Conservation (phyloP, 2,329 filamentous ascomycete genomes). For the Arthrinium puccinioides region DNA sequence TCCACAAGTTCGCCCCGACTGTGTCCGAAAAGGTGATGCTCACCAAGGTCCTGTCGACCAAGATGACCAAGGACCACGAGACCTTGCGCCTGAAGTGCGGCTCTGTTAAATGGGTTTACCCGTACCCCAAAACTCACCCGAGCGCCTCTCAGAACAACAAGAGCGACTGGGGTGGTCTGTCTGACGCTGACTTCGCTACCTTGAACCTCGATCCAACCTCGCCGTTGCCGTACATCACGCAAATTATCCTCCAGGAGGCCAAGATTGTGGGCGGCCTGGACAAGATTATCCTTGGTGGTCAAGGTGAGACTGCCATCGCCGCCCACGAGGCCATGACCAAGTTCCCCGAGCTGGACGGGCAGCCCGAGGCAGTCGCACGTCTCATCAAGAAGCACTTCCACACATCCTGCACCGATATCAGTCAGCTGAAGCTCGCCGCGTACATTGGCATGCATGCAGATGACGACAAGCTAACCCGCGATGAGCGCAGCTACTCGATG, state of each 20-base stretch:
- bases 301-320: slow-evolving; percentile 12
- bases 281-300: slow-evolving; percentile 11
- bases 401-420: background rate
- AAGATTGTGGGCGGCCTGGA: slow-evolving; percentile 7
- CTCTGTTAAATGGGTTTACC: slow-evolving; percentile 11
- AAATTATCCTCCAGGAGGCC: slow-evolving; percentile 12
- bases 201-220: slow-evolving; percentile 2
- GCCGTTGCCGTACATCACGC: slow-evolving; percentile 10
- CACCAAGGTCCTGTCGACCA: slow-evolving; percentile 9
- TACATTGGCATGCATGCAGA: slow-evolving; percentile 12
- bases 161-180: slow-evolving; percentile 6
- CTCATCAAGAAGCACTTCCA: slow-evolving; percentile 2
- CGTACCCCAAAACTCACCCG: slow-evolving; percentile 8
- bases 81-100: slow-evolving; percentile 10
- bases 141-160: background rate
- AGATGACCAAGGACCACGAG: slow-evolving; percentile 7
- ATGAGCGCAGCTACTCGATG: slow-evolving; percentile 8
- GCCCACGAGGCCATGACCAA: slow-evolving; percentile 11
- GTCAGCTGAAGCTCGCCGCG: slow-evolving; percentile 7
- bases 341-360: slow-evolving; percentile 5
- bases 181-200: slow-evolving; percentile 4
- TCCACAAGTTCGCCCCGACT: slow-evolving; percentile 9
- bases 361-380: background rate
- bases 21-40: slow-evolving; percentile 7
- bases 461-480: slow-evolving; percentile 7